These are phyloP conservation scores for Narthecium ossifragum DNA, from an alignment of 106 monocot genomes.

Conservation along the genomic window DNA sequence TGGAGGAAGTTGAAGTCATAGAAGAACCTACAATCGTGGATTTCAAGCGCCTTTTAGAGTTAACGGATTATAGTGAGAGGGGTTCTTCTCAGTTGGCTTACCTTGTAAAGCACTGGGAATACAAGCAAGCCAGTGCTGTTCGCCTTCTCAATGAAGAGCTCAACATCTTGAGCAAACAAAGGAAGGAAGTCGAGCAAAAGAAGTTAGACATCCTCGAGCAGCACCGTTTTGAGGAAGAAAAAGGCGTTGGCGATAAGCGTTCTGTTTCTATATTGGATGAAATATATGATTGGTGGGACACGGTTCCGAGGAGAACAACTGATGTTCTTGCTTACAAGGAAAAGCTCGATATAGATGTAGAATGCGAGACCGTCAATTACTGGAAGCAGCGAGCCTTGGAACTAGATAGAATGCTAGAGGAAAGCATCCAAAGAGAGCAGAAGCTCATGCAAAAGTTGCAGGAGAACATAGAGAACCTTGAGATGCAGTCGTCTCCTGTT, in stretches of 20 bases:
- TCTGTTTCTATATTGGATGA: constrained; percentile 48
- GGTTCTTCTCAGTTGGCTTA: constrained; percentile 62
- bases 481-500: constrained; percentile 51
- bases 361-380: constrained; percentile 36
- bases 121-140: constrained; percentile 53
- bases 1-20: constrained; percentile 36
- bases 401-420: constrained; percentile 46
- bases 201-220: constrained; percentile 56
- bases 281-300: constrained; percentile 36
- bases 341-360: constrained; percentile 43
- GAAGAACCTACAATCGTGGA: constrained; percentile 42
- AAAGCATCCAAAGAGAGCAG: constrained; percentile 49
- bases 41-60: constrained; percentile 43
- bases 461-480: constrained; percentile 46
- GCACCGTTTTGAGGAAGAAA: constrained; percentile 52
- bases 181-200: constrained; percentile 50
- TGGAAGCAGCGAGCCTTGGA: constrained; percentile 52
- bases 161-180: constrained; percentile 40
- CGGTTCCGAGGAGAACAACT: constrained; percentile 29
- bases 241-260: constrained; percentile 27
- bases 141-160: constrained; percentile 71
- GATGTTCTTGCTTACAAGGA: constrained; percentile 26
- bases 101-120: constrained; percentile 58
- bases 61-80: constrained; percentile 57
- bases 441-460: constrained; percentile 46